phyloP scores from a whole-genome alignment of 257 asterid species.

The Solanum boliviense region DNA sequence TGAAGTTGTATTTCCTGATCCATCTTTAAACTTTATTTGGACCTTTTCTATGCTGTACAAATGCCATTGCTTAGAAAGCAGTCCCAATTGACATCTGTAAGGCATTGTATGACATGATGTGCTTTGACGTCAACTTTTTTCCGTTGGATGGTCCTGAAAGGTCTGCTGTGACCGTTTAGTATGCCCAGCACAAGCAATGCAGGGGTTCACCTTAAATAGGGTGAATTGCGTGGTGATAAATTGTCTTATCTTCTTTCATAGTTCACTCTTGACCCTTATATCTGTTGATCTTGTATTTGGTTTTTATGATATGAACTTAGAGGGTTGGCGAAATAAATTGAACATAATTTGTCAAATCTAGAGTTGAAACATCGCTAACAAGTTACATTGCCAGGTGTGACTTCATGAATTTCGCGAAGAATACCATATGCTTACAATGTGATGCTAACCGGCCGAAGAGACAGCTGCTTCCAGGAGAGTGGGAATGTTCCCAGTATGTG shows the following conservation, averaged over 20 bases:
- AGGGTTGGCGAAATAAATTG: background rate
- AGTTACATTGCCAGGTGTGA: conserved; percentile 59
- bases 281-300: background rate
- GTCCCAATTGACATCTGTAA: background rate
- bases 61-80: background rate
- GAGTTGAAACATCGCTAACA: background rate
- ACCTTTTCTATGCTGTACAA: background rate
- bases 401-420: conserved; percentile 94
- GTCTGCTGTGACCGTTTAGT: background rate
- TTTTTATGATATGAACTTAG: background rate
- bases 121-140: background rate
- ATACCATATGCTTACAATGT: conserved; percentile 80
- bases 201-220: background rate
- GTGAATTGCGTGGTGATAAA: background rate
- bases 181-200: background rate
- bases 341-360: background rate
- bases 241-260: background rate
- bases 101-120: background rate
- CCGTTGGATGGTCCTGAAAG: background rate
- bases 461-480: conserved; percentile 97
- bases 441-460: conserved; percentile 97
- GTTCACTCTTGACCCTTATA: background rate
- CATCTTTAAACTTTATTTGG: background rate
- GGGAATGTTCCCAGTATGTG: conserved; percentile 95
- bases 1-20: background rate